Base-by-base conservation (phyloP, 1,284 basidiomycete genomes). In the Irpex sp. region DNA sequence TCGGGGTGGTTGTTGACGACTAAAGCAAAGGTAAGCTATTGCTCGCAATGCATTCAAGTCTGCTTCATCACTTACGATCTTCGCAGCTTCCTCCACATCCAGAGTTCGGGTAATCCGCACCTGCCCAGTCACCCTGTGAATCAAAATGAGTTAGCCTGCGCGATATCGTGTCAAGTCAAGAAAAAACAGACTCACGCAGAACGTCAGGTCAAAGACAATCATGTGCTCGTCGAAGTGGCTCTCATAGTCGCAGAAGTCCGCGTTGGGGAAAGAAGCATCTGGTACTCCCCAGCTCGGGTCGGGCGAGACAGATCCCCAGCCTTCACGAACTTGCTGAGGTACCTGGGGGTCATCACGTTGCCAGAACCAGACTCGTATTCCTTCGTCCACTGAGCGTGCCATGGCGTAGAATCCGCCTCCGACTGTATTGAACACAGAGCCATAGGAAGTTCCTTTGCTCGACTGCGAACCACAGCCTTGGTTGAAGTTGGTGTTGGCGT, bases 381-480 rank as follows among this genome's bases (percentile, higher is more conserved):
- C 83, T 2, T 67, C 68, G 9, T 55, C 40, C 4, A 65, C 63
- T 17, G 75, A 74, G 52, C 78, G 79, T 65, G 73, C 69, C 77
- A 83, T 76, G 52, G 73, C 81, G 65, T 77, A 85, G 72, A 75
- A 82, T 2, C 85, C 85, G n/a, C 85, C 85, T 19, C 78, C 76
- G 37, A 70, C 71, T 2, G 65, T 58, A 72, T 88, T 88, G 76
- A 86, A 85, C 17, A 64, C 66, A 11, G 72, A 21, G 8, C 86
- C 85, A 65, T 81, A 86, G 15, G 83, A 80, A n/a, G 71, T 71
- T 9, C 71, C 63, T 8, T 75, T 74, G 11, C 69, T 73, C 66
- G 85, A 81, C 17, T 73, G 69, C 36, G 82, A 81, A 31, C 85
- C 84, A 69, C 88, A 89, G 11, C 87, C 87, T 68, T 81, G 78